A percentile compares a stretch with the other conserved stretches of the same genome.
Evolutionary conservation across 1,284 basidiomycete genomes (phyloP).

Genomic region (Malassezia caprae): DNA sequence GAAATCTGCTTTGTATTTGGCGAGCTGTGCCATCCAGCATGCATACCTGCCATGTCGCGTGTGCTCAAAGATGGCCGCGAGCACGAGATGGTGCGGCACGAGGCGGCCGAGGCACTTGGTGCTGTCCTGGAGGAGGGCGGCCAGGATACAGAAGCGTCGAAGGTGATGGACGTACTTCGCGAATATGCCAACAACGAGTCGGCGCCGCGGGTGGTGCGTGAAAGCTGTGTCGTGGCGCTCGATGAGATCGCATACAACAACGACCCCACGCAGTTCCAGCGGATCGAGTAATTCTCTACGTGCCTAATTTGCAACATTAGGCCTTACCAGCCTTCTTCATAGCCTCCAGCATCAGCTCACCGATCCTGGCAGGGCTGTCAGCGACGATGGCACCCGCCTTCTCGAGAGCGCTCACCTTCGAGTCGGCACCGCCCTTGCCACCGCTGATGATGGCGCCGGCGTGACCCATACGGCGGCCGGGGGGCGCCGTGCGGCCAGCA

Average conservation of each 20-base stretch:
- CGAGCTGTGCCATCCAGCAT: slow-evolving; percentile 78
- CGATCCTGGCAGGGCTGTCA: slow-evolving; percentile 64
- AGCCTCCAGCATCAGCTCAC: slow-evolving; percentile 44
- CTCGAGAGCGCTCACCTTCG: slow-evolving; percentile 90
- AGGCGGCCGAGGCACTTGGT: slow-evolving; percentile 94
- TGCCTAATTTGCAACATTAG: slow-evolving; percentile 13
- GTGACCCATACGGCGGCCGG: slow-evolving; percentile 86
- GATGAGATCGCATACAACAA: slow-evolving; percentile 54
- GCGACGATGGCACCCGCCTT: slow-evolving; percentile 87
- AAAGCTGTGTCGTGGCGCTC: slow-evolving; percentile 90
- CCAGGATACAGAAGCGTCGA: slow-evolving; percentile 47
- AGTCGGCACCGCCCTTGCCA: slow-evolving; percentile 88
- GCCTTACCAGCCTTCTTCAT: slow-evolving; percentile 39
- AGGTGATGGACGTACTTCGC: slow-evolving; percentile 68
- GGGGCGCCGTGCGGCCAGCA: slow-evolving; percentile 85
- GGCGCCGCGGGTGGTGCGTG: slow-evolving; percentile 78
- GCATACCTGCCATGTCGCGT: slow-evolving; percentile 70
- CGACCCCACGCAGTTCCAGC: slow-evolving; percentile 47
- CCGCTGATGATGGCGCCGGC: slow-evolving; percentile 84
- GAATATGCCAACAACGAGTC: slow-evolving; percentile 71
- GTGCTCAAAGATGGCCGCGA: slow-evolving; percentile 67
- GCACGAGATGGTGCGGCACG: slow-evolving; percentile 95
- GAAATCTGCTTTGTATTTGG: slow-evolving; percentile 66
- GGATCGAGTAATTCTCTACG: slow-evolving; percentile 20
- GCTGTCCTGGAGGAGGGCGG: slow-evolving; percentile 65